Base-by-base conservation (phyloP, 495 filamentous ascomycete species). In the Bryoglossum gracile region DNA sequence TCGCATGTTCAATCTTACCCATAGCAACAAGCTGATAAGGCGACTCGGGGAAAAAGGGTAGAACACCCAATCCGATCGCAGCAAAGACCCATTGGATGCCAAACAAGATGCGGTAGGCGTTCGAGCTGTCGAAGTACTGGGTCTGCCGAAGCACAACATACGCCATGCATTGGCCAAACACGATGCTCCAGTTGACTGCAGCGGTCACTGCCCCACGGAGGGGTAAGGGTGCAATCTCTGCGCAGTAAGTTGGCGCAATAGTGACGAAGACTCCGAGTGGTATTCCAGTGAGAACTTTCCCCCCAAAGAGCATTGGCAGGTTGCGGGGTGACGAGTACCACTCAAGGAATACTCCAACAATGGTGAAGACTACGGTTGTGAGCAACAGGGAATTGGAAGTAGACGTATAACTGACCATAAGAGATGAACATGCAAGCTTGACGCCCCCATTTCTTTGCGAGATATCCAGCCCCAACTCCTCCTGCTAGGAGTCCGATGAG, bases 151-250 rank as follows among this genome's bases (percentile, higher is more conserved):
- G 41, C 5, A 54, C 51, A 2, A 48, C 51, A 32, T 54, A 54
- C 0, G 45, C 51, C 3, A 54, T 38, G 19, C 45, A 50, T 60
- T 90, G 87, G 25, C 87, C 87, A 40, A 87, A 61, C 35, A 87
- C 75, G 25, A 54, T 54, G n/a, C 83, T 83, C 14, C 73, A 80
- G 42, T 78, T 84, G 8, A 82, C 86, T 6, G 83, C 76, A 4
- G 82, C 76, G 56, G 88, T 89, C 65, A 88, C 17, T 2, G 53
- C 41, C 5, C 53, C 53, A 42, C 53, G 47, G 17, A 55, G 36
- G 2, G 39, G 10, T 5, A 55, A 48, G 3, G 53, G 53, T 1
- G 45, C 46, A 6, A 54, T 36, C 32, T 54, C 51, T 8, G 45
- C 25, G 22, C 45, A 48, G 22, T 54, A 54, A 9, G 51, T 49